Evolutionary conservation across 805 yeast species (phyloP).

Genomic region (Lachancea meyersii): DNA sequence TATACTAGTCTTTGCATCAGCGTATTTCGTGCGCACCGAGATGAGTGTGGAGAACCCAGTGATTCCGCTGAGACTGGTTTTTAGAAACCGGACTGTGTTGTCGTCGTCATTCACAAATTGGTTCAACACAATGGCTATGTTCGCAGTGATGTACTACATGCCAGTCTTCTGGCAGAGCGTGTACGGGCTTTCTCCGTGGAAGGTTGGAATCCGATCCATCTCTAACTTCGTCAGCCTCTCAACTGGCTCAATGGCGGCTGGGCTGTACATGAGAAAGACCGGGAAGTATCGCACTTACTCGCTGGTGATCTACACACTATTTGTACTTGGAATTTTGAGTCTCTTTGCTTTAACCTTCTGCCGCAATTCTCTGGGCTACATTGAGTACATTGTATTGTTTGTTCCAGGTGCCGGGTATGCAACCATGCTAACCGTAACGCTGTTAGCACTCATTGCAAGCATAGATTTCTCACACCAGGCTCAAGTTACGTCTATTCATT

Average conservation of each 20-base stretch:
- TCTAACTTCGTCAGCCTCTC: constrained; percentile 65
- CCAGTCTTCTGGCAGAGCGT: constrained; percentile 64
- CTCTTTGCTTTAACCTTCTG: constrained; percentile 25
- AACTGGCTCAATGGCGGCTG: constrained; percentile 59
- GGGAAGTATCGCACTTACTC: constrained; percentile 55
- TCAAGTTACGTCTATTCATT: constrained; percentile 76
- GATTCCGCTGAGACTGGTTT: constrained; percentile 53
- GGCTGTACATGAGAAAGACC: constrained; percentile 58
- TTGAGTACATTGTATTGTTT: constrained; percentile 41
- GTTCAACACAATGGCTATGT: constrained; percentile 64
- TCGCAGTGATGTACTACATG: constrained; percentile 56
- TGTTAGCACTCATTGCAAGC: constrained; percentile 70
- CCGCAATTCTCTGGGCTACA: constrained; percentile 24
- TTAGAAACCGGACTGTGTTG: constrained; percentile 49
- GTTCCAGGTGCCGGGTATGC: constrained; percentile 65
- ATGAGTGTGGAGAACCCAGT: constrained; percentile 53
- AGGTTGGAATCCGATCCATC: constrained; percentile 49
- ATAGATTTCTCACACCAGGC: constrained; percentile 69
- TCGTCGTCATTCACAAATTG: constrained; percentile 63
- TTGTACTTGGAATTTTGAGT: constrained; percentile 43
- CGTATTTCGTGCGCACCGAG: constrained; percentile 34
- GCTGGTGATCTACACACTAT: constrained; percentile 36
- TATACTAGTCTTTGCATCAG: constrained; percentile 33
- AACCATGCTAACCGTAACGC: constrained; percentile 59
- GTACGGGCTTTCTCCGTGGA: constrained; percentile 44